Evolutionary conservation across 1,284 basidiomycete species (phyloP).

Genomic region (Cystobasidium pallidum): DNA sequence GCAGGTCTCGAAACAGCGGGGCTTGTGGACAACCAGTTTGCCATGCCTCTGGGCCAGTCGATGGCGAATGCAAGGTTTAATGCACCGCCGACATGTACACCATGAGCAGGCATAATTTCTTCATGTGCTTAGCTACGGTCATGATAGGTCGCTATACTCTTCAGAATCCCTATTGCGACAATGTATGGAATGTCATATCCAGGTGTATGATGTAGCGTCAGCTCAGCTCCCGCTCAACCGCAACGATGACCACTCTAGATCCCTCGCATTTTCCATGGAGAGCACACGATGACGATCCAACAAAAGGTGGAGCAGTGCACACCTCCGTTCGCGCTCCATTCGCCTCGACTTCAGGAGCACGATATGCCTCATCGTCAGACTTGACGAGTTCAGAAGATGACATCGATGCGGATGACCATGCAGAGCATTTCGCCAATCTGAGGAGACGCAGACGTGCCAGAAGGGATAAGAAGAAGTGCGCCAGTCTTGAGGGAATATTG

Average conservation of each 20-base stretch:
- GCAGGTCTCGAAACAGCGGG: no score
- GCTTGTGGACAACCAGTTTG: no score
- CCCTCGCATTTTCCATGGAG: slow-evolving; percentile 42
- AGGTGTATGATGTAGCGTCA: no score
- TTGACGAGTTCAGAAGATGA: slow-evolving; percentile 14
- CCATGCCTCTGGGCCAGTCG: no score
- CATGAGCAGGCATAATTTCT: no score
- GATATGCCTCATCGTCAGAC: slow-evolving; percentile 9
- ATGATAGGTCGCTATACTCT: no score
- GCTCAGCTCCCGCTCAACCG: neutral
- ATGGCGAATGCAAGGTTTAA: no score
- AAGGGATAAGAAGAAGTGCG: slow-evolving; percentile 29
- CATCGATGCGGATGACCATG: slow-evolving; percentile 38
- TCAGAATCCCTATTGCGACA: no score
- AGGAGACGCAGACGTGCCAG: slow-evolving; percentile 12
- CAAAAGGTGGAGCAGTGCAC: slow-evolving; percentile 38
- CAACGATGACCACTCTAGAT: slow-evolving; percentile 38
- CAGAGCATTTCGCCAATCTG: slow-evolving; percentile 5
- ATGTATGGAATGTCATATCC: no score
- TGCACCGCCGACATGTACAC: no score
- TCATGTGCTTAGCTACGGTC: no score
- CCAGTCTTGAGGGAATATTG: neutral
- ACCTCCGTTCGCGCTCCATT: slow-evolving; percentile 27
- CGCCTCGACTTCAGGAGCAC: slow-evolving; percentile 5
- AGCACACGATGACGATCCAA: slow-evolving; percentile 29